Evolutionary conservation across 2,329 filamentous ascomycete genomes (phyloP).

Genomic region (Colletotrichum salicis): DNA sequence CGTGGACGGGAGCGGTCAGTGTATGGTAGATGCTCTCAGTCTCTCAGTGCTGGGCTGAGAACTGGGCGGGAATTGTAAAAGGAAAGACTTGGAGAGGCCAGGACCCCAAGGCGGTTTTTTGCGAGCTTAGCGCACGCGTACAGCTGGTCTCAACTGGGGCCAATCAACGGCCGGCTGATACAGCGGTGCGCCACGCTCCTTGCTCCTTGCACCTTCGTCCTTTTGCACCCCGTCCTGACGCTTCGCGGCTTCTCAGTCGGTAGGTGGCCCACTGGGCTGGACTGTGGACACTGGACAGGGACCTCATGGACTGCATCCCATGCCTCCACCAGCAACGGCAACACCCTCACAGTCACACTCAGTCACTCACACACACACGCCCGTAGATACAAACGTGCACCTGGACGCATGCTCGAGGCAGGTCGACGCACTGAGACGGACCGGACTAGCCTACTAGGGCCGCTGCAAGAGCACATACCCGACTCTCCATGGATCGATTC

Average conservation of each 20-base stretch:
- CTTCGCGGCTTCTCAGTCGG: not conserved
- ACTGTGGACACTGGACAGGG: constrained; percentile 7
- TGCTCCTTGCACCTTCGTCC: constrained; percentile 27
- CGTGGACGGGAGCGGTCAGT: not conserved
- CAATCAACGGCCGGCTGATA: constrained; percentile 44
- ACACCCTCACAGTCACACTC: not conserved
- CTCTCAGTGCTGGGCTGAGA: not conserved
- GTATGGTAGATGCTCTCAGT: too few relatives aligned
- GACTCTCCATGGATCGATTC: constrained; percentile 26
- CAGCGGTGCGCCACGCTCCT: constrained; percentile 41
- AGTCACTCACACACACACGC: not conserved
- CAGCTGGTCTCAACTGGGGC: constrained; percentile 41
- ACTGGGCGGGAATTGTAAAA: constrained; percentile 30
- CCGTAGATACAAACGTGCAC: not conserved
- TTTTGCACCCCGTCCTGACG: too few relatives aligned
- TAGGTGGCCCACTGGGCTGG: constrained; percentile 24
- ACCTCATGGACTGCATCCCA: constrained; percentile 14
- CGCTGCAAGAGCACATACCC: constrained; percentile 29
- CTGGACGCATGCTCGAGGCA: constrained; percentile 8
- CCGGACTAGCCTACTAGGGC: constrained; percentile 31
- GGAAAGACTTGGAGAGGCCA: constrained; percentile 22
- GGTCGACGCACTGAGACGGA: constrained; percentile 18
- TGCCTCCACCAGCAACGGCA: not conserved
- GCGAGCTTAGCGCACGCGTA: constrained; percentile 41
- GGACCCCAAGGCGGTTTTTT: constrained; percentile 41